Evolutionary conservation across 78 protist species (phyloP), one percentile per base, ranked within the genome.

Genomic region (Cavenderia fasciculata): DNA sequence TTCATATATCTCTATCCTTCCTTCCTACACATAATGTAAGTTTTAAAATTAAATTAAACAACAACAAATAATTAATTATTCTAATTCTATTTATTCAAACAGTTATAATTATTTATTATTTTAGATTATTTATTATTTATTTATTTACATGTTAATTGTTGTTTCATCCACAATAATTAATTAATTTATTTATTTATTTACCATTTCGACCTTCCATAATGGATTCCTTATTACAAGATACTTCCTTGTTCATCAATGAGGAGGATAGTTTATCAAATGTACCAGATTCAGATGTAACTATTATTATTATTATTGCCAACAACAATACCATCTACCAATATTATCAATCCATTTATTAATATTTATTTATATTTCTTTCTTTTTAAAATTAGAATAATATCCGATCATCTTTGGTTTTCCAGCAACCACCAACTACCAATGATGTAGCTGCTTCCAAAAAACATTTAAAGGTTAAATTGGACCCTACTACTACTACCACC

Each of bases 21-120:
- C 77, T 72, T 72, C 79, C 79, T n/a, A 65, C 68, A 54, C 54
- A 72, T 21, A 72, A 54, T 31, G 79, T 65, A 72, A 72, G 54
- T 36, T 72, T 72, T 66, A 57, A 57, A 52, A 69, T 18, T 29
- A 38, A 52, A 33, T 69, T 51, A 46, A n/a, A n/a, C n/a, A n/a
- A n/a, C n/a, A n/a, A n/a, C n/a, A n/a, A n/a, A n/a, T n/a, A n/a
- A n/a, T n/a, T n/a, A n/a, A n/a, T n/a, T n/a, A n/a, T n/a, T n/a
- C n/a, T n/a, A n/a, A n/a, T n/a, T n/a, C n/a, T n/a, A n/a, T n/a
- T n/a, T n/a, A n/a, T n/a, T n/a, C n/a, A n/a, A n/a, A n/a, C n/a
- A n/a, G n/a, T n/a, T n/a, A n/a, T n/a, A n/a, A n/a, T n/a, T n/a
- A n/a, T n/a, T n/a, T n/a, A n/a, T n/a, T n/a, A n/a, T n/a, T n/a